These are phyloP conservation scores for Coffea eugenioides DNA, from an alignment of 257 asterid genomes.

Conservation along the genomic window DNA sequence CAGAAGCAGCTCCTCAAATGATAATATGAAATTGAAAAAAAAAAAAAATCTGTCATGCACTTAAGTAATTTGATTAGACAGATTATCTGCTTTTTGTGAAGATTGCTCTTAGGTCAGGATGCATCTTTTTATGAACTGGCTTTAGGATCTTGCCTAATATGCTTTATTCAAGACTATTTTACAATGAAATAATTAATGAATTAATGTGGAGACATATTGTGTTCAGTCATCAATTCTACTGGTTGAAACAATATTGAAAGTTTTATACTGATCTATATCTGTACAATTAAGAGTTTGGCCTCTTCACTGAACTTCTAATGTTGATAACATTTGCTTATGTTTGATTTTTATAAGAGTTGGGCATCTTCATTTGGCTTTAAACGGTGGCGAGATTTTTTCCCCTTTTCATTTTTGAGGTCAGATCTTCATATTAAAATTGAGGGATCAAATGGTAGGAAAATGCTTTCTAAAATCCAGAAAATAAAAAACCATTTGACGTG, in stretches of 20 bases:
- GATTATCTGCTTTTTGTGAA: background rate
- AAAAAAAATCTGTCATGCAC: background rate
- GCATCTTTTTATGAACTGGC: background rate
- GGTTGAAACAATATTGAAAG: background rate
- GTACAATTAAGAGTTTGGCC: background rate
- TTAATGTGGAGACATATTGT: background rate
- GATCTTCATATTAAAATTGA: background rate
- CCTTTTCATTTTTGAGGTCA: background rate
- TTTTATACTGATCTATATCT: background rate
- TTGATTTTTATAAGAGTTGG: background rate
- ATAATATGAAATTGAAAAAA: background rate
- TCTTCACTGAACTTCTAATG: background rate
- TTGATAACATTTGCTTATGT: background rate
- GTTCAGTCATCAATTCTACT: background rate
- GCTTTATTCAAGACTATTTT: background rate
- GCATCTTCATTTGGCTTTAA: background rate
- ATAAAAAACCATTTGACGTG: background rate
- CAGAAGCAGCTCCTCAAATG: conserved; percentile 1
- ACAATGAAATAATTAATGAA: background rate
- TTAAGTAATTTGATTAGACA: background rate
- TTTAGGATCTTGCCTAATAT: background rate
- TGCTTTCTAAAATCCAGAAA: background rate
- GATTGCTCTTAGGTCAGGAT: background rate
- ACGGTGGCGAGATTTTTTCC: background rate
- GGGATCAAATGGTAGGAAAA: background rate